Conservation (phyloP, 2,329 filamentous ascomycete genomes). For the Penicillium sclerotigenum region DNA sequence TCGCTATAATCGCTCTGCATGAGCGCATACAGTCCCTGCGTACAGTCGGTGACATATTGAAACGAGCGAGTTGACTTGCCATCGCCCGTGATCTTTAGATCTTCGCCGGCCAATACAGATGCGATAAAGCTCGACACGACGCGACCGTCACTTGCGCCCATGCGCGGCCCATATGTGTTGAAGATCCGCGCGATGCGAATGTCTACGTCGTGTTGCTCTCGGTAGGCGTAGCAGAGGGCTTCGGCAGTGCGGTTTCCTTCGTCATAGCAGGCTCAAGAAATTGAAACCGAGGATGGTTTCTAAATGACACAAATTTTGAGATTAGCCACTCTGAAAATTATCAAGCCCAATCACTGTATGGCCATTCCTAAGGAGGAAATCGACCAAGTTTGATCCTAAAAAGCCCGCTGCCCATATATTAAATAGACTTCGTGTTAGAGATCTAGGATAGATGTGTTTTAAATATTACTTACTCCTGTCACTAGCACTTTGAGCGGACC, state of each 20-base stretch:
- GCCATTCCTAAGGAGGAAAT: constrained; percentile 13
- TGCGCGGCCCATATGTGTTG: constrained; percentile 35
- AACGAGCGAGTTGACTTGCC: constrained; percentile 32
- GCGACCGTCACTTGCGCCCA: constrained; percentile 30
- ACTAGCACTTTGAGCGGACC: background rate
- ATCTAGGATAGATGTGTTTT: background rate
- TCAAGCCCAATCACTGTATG: constrained; percentile 16
- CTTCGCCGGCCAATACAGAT: constrained; percentile 25
- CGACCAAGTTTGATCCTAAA: constrained; percentile 17
- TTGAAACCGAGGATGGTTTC: constrained; percentile 8
- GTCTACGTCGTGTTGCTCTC: constrained; percentile 26
- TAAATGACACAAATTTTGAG: constrained; percentile 11
- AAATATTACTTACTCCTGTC: background rate
- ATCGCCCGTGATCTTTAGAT: constrained; percentile 31
- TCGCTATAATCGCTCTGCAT: constrained; percentile 29
- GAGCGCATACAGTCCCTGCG: constrained; percentile 28
- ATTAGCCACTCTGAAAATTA: constrained; percentile 15
- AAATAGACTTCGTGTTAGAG: background rate
- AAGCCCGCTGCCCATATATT: constrained; percentile 15
- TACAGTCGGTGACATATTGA: constrained; percentile 32
- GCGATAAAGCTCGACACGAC: constrained; percentile 35
- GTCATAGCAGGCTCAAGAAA: constrained; percentile 40
- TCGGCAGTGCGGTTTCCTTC: constrained; percentile 44
- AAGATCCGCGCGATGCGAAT: constrained; percentile 36
- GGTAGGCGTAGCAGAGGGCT: constrained; percentile 36